phyloP scores from a whole-genome alignment of 768 basidiomycete species.

The Rossbeevera mucosa region DNA sequence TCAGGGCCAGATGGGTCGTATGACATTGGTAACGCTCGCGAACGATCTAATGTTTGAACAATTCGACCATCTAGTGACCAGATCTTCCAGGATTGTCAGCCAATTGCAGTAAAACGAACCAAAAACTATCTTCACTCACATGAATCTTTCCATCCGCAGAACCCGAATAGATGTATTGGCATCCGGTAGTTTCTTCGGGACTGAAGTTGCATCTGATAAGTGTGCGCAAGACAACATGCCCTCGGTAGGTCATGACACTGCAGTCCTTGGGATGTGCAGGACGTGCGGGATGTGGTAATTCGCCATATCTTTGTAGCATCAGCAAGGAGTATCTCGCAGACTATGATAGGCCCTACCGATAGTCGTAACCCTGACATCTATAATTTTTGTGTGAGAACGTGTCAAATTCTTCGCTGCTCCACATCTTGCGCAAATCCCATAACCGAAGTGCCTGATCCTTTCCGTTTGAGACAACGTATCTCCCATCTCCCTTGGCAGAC shows the following conservation, averaged over 20 bases:
- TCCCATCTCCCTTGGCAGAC: conserved; percentile 92
- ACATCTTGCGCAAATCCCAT: conserved; percentile 95
- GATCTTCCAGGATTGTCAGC: conserved; percentile 48
- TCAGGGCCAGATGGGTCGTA: conserved; percentile 70
- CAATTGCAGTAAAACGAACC: not conserved
- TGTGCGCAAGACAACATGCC: conserved; percentile 85
- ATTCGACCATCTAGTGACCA: conserved; percentile 91
- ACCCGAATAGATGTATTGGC: conserved; percentile 92
- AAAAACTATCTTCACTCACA: conserved; percentile 38
- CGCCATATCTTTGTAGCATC: conserved; percentile 45
- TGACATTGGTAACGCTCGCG: conserved; percentile 63
- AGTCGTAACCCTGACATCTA: conserved; percentile 67
- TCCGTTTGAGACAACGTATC: conserved; percentile 92
- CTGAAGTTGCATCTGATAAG: conserved; percentile 97
- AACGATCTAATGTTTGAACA: conserved; percentile 80
- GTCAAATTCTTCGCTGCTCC: conserved; percentile 65
- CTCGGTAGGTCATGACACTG: conserved; percentile 93
- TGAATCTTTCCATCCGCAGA: conserved; percentile 83
- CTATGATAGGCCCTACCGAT: conserved; percentile 51
- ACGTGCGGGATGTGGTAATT: conserved; percentile 59
- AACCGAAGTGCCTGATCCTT: conserved; percentile 91
- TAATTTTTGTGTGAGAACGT: conserved; percentile 44
- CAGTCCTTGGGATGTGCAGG: conserved; percentile 81
- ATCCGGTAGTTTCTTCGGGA: conserved; percentile 86
- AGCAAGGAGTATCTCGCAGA: conserved; percentile 4